A percentile compares a stretch with the other conserved stretches of the same genome.
These are phyloP conservation scores for Lentinula guzmanii DNA, from an alignment of 768 basidiomycete species.

Conservation along the genomic window DNA sequence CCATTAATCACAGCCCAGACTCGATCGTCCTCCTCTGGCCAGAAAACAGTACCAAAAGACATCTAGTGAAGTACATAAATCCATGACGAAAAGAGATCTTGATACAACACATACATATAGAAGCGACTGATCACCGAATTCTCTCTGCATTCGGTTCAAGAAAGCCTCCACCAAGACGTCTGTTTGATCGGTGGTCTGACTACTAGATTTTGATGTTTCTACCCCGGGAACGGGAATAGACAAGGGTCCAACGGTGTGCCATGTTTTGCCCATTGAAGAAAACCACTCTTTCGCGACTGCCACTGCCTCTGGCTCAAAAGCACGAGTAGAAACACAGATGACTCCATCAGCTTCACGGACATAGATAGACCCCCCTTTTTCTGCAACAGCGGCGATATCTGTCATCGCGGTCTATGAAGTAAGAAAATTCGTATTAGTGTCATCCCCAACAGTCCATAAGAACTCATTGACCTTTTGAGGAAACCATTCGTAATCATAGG, in stretches of 20 bases:
- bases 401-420: not conserved
- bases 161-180: not conserved
- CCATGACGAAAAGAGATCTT: not conserved
- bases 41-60: not conserved
- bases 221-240: not conserved
- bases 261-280: not conserved
- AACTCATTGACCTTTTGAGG: not conserved
- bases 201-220: no score
- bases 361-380: not conserved
- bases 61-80: not conserved
- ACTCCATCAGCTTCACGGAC: not conserved
- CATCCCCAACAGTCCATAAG: not conserved
- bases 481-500: not conserved
- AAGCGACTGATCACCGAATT: not conserved
- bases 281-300: not conserved
- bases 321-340: not conserved
- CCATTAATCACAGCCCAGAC: conserved; percentile 5
- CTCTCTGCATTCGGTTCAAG: not conserved
- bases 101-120: not conserved
- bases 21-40: not conserved
- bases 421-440: not conserved
- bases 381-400: not conserved
- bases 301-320: not conserved
- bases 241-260: not conserved
- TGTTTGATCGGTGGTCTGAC: not conserved